Percentiles rank a stretch among this genome's conserved stretches.
These are phyloP conservation scores for Protomyces arabidopsidicola DNA, from an alignment of 1,139 yeast genomes.

Conservation along the genomic window DNA sequence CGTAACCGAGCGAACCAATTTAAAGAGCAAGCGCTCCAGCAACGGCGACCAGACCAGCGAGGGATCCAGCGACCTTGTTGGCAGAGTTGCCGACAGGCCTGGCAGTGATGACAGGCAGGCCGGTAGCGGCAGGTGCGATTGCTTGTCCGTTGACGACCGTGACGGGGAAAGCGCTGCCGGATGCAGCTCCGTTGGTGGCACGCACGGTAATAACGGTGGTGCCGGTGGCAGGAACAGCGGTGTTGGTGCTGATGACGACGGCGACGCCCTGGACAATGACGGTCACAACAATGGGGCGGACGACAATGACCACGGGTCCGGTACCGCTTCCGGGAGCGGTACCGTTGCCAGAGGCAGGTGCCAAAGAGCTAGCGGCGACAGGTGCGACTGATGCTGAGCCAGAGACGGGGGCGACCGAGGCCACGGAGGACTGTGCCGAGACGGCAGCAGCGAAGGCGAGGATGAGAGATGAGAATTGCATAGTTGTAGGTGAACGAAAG, in stretches of 20 bases:
- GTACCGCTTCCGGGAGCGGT: not conserved
- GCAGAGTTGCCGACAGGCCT: not conserved
- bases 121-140: not conserved
- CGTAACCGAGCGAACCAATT: not conserved
- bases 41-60: not conserved
- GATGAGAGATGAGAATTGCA: conserved; percentile 2
- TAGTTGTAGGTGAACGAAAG: not conserved
- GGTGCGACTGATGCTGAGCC: not conserved
- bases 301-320: not conserved
- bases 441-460: conserved; percentile 4
- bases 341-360: not conserved
- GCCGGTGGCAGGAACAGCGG: not conserved
- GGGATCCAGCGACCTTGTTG: not conserved
- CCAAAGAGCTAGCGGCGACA: not conserved
- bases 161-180: not conserved
- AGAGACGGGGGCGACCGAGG: not conserved
- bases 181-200: not conserved
- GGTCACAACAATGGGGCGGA: not conserved
- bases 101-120: not conserved
- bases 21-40: not conserved
- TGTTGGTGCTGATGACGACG: not conserved
- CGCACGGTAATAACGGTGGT: not conserved
- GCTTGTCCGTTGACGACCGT: not conserved
- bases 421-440: conserved; percentile 3
- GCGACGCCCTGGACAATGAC: not conserved